Evolutionary conservation across 31 red algal species (phyloP), one percentile per base, ranked within the genome.

Genomic region (Asparagopsis taxiformis): DNA sequence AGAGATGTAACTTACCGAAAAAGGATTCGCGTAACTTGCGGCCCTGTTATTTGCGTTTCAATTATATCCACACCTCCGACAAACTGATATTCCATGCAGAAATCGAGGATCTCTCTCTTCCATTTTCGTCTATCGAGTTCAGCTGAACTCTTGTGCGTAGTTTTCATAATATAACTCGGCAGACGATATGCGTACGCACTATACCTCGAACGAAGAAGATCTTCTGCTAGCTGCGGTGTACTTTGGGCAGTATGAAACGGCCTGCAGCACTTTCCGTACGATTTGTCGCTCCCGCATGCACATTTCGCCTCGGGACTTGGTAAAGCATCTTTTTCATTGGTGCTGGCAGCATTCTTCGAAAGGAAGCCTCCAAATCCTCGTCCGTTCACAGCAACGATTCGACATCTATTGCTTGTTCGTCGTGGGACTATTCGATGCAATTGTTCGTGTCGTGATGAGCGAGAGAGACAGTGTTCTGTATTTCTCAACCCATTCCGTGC

Each of bases 151-250:
- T 70, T 76, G 68, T 88, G 79, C 16, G 95, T 98, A 28, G 95
- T 98, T 31, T 88, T 88, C 95, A 98, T 98, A 55, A 98, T 93
- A 51, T 93, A 98, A 51, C 80, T 90, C 2, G 95, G 89, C 44
- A 98, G 33, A 28, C 65, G 60, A 65, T 93, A 90, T 0, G 88
- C 95, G 41, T 85, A 98, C 0, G 95, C 95, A 15, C 64, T 65
- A 41, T 93, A 98, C 31, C 95, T 65, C 16, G 95, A 87, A 2
- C 95, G 89, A 7, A 98, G 69, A 1, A 98, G 74, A 21, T 88
- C 95, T 34, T 86, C 76, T 46, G 95, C 89, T 26, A 75, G 31
- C 15, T 66, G 70, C 17, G 95, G 89, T 31, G 50, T 58, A 28
- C 59, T 43, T 51, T 84, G 84, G 13, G 68, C 84, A 5, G 84